A percentile compares a stretch with the other conserved stretches of the same genome.
Conservation (phyloP, 192 early-diverging fungal species). For the Coemansia sp. region DNA sequence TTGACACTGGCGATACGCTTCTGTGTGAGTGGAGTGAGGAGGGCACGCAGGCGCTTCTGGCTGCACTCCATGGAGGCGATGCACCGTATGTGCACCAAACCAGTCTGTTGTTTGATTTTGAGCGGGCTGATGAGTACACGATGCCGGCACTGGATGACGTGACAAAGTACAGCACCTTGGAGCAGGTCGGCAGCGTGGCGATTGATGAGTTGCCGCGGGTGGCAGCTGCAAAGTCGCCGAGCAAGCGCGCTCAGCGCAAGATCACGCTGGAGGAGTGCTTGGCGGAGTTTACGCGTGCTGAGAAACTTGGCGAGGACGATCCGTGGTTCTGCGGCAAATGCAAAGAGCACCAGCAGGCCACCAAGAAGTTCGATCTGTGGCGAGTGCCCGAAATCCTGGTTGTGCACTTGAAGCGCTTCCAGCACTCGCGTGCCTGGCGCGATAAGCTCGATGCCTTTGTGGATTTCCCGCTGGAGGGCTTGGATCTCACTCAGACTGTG, state of each 20-base stretch:
- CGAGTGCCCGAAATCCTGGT: constrained; percentile 76
- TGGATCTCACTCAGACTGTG: constrained; percentile 64
- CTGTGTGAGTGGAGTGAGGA: constrained; percentile 48
- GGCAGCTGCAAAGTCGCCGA: constrained; percentile 9
- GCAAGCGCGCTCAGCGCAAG: constrained; percentile 9
- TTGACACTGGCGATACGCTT: constrained; percentile 50
- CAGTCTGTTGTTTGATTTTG: constrained; percentile 37
- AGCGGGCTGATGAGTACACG: constrained; percentile 25
- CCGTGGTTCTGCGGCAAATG: constrained; percentile 80
- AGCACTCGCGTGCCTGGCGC: constrained; percentile 63
- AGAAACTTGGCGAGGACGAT: constrained; percentile 73
- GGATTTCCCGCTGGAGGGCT: constrained; percentile 66
- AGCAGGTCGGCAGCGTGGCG: constrained; percentile 2
- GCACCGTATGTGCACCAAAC: not conserved
- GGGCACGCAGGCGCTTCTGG: constrained; percentile 25
- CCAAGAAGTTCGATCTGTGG: constrained; percentile 83
- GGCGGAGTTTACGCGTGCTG: constrained; percentile 72
- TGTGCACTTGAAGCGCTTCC: constrained; percentile 83
- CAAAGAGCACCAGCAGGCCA: constrained; percentile 72
- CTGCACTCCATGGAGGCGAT: constrained; percentile 15
- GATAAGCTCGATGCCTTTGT: constrained; percentile 76
- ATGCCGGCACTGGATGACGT: constrained; percentile 48
- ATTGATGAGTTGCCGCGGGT: constrained; percentile 14
- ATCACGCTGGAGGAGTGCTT: constrained; percentile 71
- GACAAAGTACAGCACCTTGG: constrained; percentile 25